Evolutionary conservation across 495 filamentous ascomycete genomes (phyloP), one percentile per base, ranked within the genome.

Genomic region (Ascodesmis nigricans): DNA sequence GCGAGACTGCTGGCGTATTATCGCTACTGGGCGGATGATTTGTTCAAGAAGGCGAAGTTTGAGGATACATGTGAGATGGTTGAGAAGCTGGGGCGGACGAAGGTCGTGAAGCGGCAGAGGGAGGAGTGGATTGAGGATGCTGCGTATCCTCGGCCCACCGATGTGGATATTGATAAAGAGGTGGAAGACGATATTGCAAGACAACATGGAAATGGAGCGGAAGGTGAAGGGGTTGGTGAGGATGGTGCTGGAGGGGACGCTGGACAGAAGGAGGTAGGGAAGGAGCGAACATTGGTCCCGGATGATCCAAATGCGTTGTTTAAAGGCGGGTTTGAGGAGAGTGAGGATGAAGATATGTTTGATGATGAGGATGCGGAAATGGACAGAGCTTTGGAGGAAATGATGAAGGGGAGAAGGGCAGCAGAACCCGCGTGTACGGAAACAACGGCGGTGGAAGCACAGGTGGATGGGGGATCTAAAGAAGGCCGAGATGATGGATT

Each of bases 11-110:
- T 99, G 38, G 74, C 75, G 26, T 75, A 82, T 49, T 99, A 95
- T 52, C 87, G 95, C 52, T 56, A 90, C 42, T 99, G 87, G 87
- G 78, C 95, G 3, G 87, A 99, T 52, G 80, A 91, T 39, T 62
- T 99, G 16, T 99, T 79, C 45, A 90, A 87, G 27, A 80, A 83
- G 43, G 87, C 83, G 1, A 90, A 81, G 49, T 95, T 99, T 39
- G 62, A 75, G 16, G 90, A 99, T 47, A 87, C 78, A 3, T 59
- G 93, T 13, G 57, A 70, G 21, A 93, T 93, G 55, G 79, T 93
- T 5, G 90, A 99, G 55, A 93, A 91, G 55, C 57, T 81, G 3
- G 87, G 87, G 1, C 87, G 95, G 53, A 76, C 72, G 23, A 75
- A 68, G 48, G 58, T 64, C 3, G 59, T 80, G 40, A 63, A 75